phyloP scores from a whole-genome alignment of 2,329 filamentous ascomycete genomes.

The Apiospora kogelbergensis region DNA sequence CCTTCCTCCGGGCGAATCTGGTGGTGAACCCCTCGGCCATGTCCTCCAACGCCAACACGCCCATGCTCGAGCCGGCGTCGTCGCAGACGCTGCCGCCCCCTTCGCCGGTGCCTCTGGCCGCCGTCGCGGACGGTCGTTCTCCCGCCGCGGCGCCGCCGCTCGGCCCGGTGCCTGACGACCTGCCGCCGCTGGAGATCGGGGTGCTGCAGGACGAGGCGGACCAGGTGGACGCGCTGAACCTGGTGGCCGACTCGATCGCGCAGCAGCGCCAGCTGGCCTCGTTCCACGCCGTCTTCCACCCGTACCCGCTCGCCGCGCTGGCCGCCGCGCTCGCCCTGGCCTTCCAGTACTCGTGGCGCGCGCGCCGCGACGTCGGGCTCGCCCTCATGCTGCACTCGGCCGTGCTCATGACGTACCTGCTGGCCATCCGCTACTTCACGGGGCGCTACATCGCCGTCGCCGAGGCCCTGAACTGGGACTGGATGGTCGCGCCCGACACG shows the following conservation, averaged over 20 bases:
- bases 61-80: conserved; percentile 57
- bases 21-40: conserved; percentile 63
- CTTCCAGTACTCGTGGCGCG: conserved; percentile 47
- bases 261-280: conserved; percentile 75
- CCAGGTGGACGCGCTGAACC: conserved; percentile 65
- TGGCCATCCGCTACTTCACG: conserved; percentile 60
- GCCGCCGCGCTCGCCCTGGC: conserved; percentile 41
- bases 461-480: conserved; percentile 60
- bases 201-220: conserved; percentile 55
- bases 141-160: conserved; percentile 22
- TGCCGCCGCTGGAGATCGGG: conserved; percentile 65
- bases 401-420: conserved; percentile 62
- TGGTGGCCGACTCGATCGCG: conserved; percentile 79
- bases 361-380: conserved; percentile 51
- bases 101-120: conserved; percentile 35
- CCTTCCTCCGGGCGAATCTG: conserved; percentile 77
- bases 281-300: conserved; percentile 63
- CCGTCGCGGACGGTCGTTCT: conserved; percentile 20
- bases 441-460: conserved; percentile 63
- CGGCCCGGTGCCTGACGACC: conserved; percentile 43
- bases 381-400: conserved; percentile 59
- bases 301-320: conserved; percentile 51
- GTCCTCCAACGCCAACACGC: conserved; percentile 65
- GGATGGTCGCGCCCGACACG: conserved; percentile 46
- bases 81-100: conserved; percentile 37